Conservation (phyloP, 306 rosid genomes). For the Casuarina equisetifolia region DNA sequence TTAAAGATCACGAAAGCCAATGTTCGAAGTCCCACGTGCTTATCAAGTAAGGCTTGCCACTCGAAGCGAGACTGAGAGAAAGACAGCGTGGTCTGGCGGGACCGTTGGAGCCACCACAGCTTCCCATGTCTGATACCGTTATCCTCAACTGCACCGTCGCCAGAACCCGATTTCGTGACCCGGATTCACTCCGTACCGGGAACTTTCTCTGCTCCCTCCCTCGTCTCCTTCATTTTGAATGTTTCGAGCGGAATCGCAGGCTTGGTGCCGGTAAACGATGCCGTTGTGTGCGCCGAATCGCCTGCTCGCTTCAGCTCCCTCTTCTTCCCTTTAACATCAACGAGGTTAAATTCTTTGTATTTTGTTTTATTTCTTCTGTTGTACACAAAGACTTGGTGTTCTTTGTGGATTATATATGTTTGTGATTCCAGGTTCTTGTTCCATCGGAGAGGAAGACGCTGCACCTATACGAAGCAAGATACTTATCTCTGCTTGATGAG, state of each 20-base stretch:
- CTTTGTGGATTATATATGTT: background rate
- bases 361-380: background rate
- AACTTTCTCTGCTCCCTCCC: background rate
- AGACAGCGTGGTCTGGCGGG: no score
- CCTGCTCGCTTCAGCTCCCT: constrained; percentile 40
- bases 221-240: constrained; percentile 13
- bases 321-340: constrained; percentile 44
- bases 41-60: no score
- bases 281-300: constrained; percentile 16
- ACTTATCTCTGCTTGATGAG: constrained; percentile 46
- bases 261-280: constrained; percentile 19
- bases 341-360: constrained; percentile 22
- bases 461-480: constrained; percentile 54
- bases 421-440: constrained; percentile 38
- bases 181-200: background rate
- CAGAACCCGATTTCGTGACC: background rate
- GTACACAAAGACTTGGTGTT: no score
- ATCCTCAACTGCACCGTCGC: background rate
- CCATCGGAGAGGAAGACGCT: constrained; percentile 48
- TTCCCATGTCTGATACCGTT: background rate
- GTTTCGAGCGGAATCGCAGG: background rate
- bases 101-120: background rate
- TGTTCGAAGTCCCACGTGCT: no score
- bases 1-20: no score
- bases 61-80: no score